These are phyloP conservation scores for Tuber indicum DNA, from an alignment of 495 filamentous ascomycete genomes.

Conservation along the genomic window DNA sequence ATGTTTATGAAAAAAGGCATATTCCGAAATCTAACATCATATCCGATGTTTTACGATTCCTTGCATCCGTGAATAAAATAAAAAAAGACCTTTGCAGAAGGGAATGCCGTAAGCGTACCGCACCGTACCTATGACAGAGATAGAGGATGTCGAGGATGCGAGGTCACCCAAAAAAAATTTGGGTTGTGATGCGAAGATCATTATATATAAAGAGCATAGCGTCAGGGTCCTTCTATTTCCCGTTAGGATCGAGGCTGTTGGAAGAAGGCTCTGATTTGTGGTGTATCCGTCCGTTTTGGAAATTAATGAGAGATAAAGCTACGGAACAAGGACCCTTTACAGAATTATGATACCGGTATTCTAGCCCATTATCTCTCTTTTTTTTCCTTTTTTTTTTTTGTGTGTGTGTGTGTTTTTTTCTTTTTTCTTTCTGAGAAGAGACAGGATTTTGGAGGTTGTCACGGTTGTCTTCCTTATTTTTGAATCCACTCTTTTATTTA, in stretches of 20 bases:
- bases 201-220: not conserved
- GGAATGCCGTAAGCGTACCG: not conserved
- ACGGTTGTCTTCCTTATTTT: not conserved
- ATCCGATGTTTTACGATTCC: constrained; percentile 5
- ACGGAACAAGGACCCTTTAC: constrained; percentile 1
- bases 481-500: not conserved
- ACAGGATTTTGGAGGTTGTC: not conserved
- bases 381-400: not conserved
- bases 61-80: not conserved
- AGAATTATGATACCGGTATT: not conserved
- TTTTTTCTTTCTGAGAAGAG: not conserved
- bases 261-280: not conserved
- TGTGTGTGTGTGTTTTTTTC: not conserved
- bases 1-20: constrained; percentile 5
- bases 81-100: not conserved
- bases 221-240: constrained; percentile 2
- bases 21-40: not conserved
- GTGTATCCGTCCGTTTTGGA: not conserved
- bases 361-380: not conserved
- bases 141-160: not conserved
- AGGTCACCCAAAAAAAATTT: not conserved
- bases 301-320: not conserved
- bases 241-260: constrained; percentile 1
- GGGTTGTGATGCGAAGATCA: not conserved
- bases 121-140: not conserved